A percentile compares a stretch with the other conserved stretches of the same genome.
Conservation (phyloP, 2,329 filamentous ascomycete genomes). For the Clarireedia monteithiana region DNA sequence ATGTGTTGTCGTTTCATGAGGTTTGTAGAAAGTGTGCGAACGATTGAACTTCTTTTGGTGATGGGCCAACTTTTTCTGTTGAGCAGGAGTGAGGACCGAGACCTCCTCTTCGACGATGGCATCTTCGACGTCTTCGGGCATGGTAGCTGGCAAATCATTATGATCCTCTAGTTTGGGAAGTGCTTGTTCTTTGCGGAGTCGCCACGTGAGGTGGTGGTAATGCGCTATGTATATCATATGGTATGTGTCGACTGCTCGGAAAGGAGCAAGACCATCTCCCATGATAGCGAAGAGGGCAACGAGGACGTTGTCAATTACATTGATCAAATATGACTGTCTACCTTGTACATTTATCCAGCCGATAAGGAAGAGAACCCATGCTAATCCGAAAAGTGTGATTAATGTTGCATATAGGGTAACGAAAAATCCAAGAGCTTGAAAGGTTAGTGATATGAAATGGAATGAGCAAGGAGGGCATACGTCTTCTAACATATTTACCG, state of each 20-base stretch:
- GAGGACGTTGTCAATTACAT: slow-evolving; percentile 63
- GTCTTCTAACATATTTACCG: slow-evolving; percentile 66
- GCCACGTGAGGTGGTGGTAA: slow-evolving; percentile 57
- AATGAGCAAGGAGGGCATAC: slow-evolving; percentile 34
- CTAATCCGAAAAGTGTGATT: slow-evolving; percentile 77
- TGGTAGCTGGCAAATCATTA: slow-evolving; percentile 47
- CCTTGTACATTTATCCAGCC: slow-evolving; percentile 80
- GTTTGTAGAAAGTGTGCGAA: slow-evolving; percentile 84
- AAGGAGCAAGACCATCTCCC: slow-evolving; percentile 64
- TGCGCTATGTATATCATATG: slow-evolving; percentile 63
- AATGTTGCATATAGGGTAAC: slow-evolving; percentile 77
- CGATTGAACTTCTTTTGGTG: slow-evolving; percentile 75
- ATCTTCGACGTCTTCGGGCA: slow-evolving; percentile 17
- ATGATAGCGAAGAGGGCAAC: slow-evolving; percentile 65
- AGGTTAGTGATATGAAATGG: slow-evolving; percentile 13
- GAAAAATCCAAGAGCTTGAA: slow-evolving; percentile 64
- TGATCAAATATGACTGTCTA: slow-evolving; percentile 59
- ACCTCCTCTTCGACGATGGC: slow-evolving; percentile 36
- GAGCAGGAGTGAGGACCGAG: slow-evolving; percentile 55
- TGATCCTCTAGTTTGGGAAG: slow-evolving; percentile 51
- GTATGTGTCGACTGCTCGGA: slow-evolving; percentile 74
- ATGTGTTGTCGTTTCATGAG: slow-evolving; percentile 77
- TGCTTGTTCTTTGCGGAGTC: slow-evolving; percentile 45
- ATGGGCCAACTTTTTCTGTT: slow-evolving; percentile 64
- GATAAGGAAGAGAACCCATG: slow-evolving; percentile 88